Conservation (phyloP, 192 early-diverging fungal species). For the Linderina pennispora region DNA sequence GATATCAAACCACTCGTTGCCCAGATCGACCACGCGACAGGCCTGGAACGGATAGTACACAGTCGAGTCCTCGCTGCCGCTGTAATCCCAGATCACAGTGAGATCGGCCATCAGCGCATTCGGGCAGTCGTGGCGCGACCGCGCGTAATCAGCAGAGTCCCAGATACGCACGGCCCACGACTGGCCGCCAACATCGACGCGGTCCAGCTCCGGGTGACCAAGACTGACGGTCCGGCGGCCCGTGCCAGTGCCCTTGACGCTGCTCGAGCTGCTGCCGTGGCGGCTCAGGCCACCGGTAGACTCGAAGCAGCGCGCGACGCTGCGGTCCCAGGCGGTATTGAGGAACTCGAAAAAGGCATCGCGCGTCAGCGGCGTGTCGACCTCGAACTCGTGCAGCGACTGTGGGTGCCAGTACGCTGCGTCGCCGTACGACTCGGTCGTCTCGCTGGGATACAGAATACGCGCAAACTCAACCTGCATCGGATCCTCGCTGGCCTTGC, state of each 20-base stretch:
- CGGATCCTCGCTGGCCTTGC: constrained; percentile 7
- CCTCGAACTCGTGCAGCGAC: constrained; percentile 46
- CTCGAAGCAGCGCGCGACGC: constrained; percentile 40
- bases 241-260: not conserved
- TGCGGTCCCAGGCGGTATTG: constrained; percentile 41
- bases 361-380: constrained; percentile 29
- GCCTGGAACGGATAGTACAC: constrained; percentile 35
- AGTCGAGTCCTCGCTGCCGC: not conserved
- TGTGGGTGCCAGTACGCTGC: constrained; percentile 47
- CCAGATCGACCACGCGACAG: constrained; percentile 37
- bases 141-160: constrained; percentile 31
- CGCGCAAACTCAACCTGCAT: constrained; percentile 36
- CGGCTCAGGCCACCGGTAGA: constrained; percentile 19
- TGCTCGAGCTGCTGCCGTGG: constrained; percentile 29
- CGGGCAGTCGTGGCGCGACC: constrained; percentile 25
- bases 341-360: constrained; percentile 44
- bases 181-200: constrained; percentile 45
- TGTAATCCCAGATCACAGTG: constrained; percentile 45
- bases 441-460: constrained; percentile 37
- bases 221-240: not conserved
- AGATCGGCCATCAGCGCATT: constrained; percentile 29
- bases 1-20: constrained; percentile 39
- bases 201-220: constrained; percentile 43
- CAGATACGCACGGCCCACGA: constrained; percentile 45
- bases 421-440: constrained; percentile 42